A percentile compares a stretch with the other conserved stretches of the same genome.
Conservation (phyloP, 768 basidiomycete species). For the Russula lepida region DNA sequence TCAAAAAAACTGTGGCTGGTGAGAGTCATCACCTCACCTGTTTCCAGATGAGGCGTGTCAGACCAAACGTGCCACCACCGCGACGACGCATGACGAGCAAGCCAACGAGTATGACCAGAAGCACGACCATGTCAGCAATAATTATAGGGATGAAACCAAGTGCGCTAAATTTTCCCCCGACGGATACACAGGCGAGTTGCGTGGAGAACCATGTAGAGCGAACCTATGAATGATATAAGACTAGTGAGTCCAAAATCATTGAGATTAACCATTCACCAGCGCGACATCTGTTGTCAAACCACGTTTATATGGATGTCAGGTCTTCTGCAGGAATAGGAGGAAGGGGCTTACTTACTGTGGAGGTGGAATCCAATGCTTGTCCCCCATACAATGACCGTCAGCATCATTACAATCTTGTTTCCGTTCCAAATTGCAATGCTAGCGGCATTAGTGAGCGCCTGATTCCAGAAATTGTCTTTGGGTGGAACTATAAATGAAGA, state of each 20-base stretch:
- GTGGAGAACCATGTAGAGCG: not conserved
- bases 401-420: not conserved
- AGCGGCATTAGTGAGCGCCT: not conserved
- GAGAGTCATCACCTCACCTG: not conserved
- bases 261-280: not conserved
- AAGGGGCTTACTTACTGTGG: not conserved
- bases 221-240: not conserved
- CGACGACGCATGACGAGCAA: not conserved
- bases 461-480: not conserved
- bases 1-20: not conserved
- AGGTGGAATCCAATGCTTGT: not conserved
- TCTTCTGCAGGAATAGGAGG: not conserved
- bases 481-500: not conserved
- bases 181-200: not conserved
- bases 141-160: not conserved
- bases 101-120: slow-evolving; percentile 2
- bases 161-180: not conserved
- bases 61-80: not conserved
- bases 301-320: not conserved
- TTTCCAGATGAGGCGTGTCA: not conserved
- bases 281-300: not conserved
- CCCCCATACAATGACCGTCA: not conserved
- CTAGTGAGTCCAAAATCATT: not conserved
- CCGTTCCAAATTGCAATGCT: slow-evolving; percentile 2
- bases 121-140: not conserved